Conservation (phyloP, 2,329 filamentous ascomycete species). For the Aspergillus sp. region DNA sequence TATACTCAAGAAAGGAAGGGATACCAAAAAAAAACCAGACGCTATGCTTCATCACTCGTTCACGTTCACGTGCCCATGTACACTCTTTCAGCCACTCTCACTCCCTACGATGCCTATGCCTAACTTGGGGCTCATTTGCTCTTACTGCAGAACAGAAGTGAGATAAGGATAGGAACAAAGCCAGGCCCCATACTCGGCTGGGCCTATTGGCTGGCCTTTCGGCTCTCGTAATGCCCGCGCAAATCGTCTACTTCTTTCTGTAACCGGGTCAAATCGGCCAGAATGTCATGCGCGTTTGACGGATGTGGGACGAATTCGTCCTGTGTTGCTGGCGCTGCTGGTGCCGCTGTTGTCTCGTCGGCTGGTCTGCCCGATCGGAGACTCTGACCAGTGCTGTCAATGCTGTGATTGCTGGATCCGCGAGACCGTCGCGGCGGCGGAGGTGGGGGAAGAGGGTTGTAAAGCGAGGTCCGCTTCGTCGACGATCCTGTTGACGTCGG, state of each 20-base stretch:
- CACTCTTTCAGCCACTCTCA: background rate
- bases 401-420: slow-evolving; percentile 43
- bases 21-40: background rate
- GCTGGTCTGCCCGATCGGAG: slow-evolving; percentile 23
- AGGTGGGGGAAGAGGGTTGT: slow-evolving; percentile 41
- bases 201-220: slow-evolving; percentile 29
- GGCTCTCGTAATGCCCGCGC: slow-evolving; percentile 41
- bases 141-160: too few species aligned
- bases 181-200: too few species aligned
- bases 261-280: slow-evolving; percentile 70
- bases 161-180: too few species aligned
- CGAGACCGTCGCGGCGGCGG: slow-evolving; percentile 52
- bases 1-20: background rate
- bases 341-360: slow-evolving; percentile 12
- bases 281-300: slow-evolving; percentile 58
- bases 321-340: slow-evolving; percentile 3
- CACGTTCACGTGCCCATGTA: background rate
- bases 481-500: slow-evolving; percentile 26
- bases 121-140: background rate
- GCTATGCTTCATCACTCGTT: slow-evolving; percentile 10
- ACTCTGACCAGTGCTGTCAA: slow-evolving; percentile 27
- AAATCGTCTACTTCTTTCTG: slow-evolving; percentile 73
- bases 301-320: slow-evolving; percentile 36
- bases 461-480: slow-evolving; percentile 31
- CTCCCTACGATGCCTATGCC: background rate